Evolutionary conservation across 1,139 yeast genomes (phyloP).

Genomic region (Lizanozyma gosingica): DNA sequence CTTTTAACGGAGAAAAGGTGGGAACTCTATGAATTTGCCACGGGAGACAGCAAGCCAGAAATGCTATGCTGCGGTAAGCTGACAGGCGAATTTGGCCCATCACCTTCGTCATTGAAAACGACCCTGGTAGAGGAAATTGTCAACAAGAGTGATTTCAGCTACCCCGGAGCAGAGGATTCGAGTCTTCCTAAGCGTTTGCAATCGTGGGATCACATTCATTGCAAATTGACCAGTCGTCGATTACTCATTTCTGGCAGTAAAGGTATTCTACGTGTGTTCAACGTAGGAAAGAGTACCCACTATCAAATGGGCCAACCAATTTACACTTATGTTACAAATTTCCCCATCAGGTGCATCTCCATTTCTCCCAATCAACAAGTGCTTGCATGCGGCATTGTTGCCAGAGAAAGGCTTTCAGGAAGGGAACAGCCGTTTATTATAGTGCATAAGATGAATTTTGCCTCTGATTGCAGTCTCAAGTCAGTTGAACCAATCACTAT

Average conservation of each 20-base stretch:
- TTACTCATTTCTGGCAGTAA: slow-evolving; percentile 66
- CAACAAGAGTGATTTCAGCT: slow-evolving; percentile 5
- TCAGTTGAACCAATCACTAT: slow-evolving; percentile 56
- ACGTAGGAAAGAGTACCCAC: slow-evolving; percentile 30
- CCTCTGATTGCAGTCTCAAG: slow-evolving; percentile 9
- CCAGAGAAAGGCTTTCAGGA: slow-evolving; percentile 60
- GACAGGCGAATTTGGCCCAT: slow-evolving; percentile 56
- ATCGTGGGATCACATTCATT: slow-evolving; percentile 59
- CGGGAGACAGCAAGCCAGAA: slow-evolving; percentile 39
- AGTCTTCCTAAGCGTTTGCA: slow-evolving; percentile 15
- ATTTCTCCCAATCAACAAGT: slow-evolving; percentile 56
- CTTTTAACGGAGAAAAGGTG: slow-evolving; percentile 59
- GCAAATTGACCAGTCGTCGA: slow-evolving; percentile 53
- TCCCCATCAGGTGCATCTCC: slow-evolving; percentile 73
- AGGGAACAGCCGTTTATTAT: slow-evolving; percentile 76
- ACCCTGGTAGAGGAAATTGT: slow-evolving; percentile 19
- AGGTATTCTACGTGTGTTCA: slow-evolving; percentile 61
- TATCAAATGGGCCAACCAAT: slow-evolving; percentile 49
- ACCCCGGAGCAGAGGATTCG: slow-evolving; percentile 2
- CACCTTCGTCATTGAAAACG: slow-evolving; percentile 24
- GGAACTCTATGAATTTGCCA: slow-evolving; percentile 54
- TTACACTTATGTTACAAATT: slow-evolving; percentile 60
- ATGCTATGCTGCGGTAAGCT: slow-evolving; percentile 60
- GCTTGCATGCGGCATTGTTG: slow-evolving; percentile 77
- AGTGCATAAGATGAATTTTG: slow-evolving; percentile 40